Evolutionary conservation across 2,329 filamentous ascomycete genomes (phyloP).

Genomic region (Emergomyces orientalis): DNA sequence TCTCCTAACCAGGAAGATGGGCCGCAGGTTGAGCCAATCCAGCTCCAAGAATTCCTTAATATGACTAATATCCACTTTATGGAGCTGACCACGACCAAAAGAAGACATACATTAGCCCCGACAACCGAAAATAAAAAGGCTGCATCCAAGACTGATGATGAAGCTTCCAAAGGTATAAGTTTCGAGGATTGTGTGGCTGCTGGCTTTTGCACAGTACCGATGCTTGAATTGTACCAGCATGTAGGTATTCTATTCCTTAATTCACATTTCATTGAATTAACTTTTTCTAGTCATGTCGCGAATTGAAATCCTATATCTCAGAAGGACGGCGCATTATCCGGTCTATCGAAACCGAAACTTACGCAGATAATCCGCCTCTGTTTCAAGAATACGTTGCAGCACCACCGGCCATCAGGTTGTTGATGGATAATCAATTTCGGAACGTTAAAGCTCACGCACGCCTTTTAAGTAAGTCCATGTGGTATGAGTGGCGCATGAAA

Average conservation of each 20-base stretch:
- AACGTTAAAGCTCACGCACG: constrained; percentile 92
- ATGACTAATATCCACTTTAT: constrained; percentile 97
- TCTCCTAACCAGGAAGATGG: constrained; percentile 37
- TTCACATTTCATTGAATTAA: constrained; percentile 7
- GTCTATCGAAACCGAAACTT: constrained; percentile 81
- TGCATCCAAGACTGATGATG: constrained; percentile 20
- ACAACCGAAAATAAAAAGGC: constrained; percentile 34
- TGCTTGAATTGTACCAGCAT: constrained; percentile 91
- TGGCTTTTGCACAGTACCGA: constrained; percentile 81
- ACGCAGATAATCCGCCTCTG: constrained; percentile 79
- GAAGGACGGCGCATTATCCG: constrained; percentile 83
- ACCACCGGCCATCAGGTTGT: constrained; percentile 65
- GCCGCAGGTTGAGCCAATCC: constrained; percentile 52
- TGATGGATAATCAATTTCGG: constrained; percentile 96
- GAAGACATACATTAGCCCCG: constrained; percentile 70
- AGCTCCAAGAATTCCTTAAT: constrained; percentile 84
- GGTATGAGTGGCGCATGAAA: constrained; percentile 97
- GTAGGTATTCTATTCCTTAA: constrained; percentile 37
- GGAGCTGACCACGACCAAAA: constrained; percentile 93
- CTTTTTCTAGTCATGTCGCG: constrained; percentile 62
- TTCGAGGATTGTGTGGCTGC: constrained; percentile 77
- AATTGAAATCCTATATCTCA: constrained; percentile 93
- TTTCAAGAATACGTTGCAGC: constrained; percentile 88
- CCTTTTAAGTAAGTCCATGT: constrained; percentile 85
- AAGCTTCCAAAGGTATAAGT: constrained; percentile 24